Conservation (phyloP, 768 basidiomycete species). For the Lentinula sp. region DNA sequence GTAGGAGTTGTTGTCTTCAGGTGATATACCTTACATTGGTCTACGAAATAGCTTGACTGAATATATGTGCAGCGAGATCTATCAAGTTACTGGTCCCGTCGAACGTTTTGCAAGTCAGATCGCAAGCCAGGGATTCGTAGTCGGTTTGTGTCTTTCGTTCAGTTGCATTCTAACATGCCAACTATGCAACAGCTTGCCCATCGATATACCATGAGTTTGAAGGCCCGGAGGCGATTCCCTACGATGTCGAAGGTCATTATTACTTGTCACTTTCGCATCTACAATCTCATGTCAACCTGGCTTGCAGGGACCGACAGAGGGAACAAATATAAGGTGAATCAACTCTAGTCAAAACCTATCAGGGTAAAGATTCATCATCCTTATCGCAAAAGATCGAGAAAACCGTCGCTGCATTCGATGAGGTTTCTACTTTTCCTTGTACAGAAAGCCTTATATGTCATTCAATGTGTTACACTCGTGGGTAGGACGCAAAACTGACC, state of each 20-base stretch:
- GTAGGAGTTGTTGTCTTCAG: constrained; percentile 83
- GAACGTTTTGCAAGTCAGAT: constrained; percentile 87
- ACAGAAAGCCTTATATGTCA: not conserved
- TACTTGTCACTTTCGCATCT: no score
- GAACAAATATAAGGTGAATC: constrained; percentile 79
- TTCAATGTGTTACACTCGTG: not conserved
- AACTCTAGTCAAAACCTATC: not conserved
- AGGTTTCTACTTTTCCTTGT: constrained; percentile 38
- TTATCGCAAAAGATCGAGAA: constrained; percentile 68
- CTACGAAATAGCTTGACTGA: not conserved
- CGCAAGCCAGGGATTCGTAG: constrained; percentile 80
- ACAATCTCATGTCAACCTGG: not conserved
- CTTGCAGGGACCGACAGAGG: constrained; percentile 74
- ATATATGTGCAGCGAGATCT: constrained; percentile 67
- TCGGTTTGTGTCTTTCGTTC: constrained; percentile 42
- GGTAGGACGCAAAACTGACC: constrained; percentile 70
- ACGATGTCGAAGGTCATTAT: constrained; percentile 69
- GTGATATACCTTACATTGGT: constrained; percentile 23
- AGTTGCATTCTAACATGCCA: not conserved
- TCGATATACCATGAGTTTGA: constrained; percentile 91
- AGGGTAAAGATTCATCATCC: constrained; percentile 6
- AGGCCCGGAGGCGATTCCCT: constrained; percentile 82
- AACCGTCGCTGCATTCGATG: constrained; percentile 80
- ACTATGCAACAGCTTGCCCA: constrained; percentile 53
- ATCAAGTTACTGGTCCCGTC: constrained; percentile 96